phyloP scores from a whole-genome alignment of 805 yeast genomes.

The Teunomyces aglyptinius region DNA sequence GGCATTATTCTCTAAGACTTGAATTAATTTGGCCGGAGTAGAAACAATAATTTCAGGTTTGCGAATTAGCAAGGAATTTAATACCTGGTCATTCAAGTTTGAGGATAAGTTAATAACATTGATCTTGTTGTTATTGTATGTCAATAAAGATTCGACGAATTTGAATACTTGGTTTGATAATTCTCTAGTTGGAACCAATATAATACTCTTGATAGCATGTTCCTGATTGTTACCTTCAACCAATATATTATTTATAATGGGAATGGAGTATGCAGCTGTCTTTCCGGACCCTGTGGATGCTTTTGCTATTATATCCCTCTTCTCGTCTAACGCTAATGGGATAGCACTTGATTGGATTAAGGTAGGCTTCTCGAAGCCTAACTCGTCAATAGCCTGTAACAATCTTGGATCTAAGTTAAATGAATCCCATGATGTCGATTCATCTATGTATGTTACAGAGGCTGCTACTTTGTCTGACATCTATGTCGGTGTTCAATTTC shows the following conservation, averaged over 20 bases:
- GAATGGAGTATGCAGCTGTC: constrained; percentile 86
- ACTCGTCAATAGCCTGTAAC: constrained; percentile 74
- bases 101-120: constrained; percentile 67
- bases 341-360: constrained; percentile 89
- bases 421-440: constrained; percentile 65
- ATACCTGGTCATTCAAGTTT: constrained; percentile 65
- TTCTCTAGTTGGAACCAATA: constrained; percentile 92
- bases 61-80: constrained; percentile 65
- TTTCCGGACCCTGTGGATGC: constrained; percentile 97
- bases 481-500: not conserved
- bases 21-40: constrained; percentile 79
- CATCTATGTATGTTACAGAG: constrained; percentile 69
- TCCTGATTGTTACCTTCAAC: constrained; percentile 30
- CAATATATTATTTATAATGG: constrained; percentile 77
- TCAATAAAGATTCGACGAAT: constrained; percentile 64
- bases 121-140: constrained; percentile 68
- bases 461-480: constrained; percentile 40
- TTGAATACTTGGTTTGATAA: constrained; percentile 79
- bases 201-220: constrained; percentile 52
- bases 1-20: constrained; percentile 46
- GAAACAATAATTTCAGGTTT: constrained; percentile 80
- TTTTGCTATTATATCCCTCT: constrained; percentile 87
- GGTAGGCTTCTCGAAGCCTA: constrained; percentile 85
- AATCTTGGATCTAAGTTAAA: constrained; percentile 81
- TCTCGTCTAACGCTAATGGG: constrained; percentile 85